A percentile compares a stretch with the other conserved stretches of the same genome.
Conservation (phyloP, 768 basidiomycete species). For the Hemileccinum rubropunctum region DNA sequence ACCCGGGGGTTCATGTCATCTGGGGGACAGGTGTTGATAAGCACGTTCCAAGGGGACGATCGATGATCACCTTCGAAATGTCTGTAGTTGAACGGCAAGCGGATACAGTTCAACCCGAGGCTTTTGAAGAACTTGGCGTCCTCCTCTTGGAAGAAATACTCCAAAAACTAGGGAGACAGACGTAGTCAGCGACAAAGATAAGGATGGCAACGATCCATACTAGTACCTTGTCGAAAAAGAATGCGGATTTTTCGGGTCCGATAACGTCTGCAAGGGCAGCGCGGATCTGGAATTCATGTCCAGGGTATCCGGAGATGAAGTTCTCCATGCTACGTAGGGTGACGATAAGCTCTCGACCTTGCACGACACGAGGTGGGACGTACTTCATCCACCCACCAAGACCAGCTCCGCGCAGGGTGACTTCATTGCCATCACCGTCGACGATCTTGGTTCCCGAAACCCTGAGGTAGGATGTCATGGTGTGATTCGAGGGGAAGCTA, state of each 20-base stretch:
- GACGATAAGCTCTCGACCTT: conserved; percentile 1
- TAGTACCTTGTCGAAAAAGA: conserved; percentile 80
- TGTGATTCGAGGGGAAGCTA: neutral
- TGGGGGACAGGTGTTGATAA: conserved; percentile 13
- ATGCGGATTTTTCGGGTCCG: conserved; percentile 64
- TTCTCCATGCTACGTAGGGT: conserved; percentile 61
- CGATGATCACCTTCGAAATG: conserved; percentile 52
- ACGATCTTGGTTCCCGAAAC: conserved; percentile 61
- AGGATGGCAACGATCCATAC: too few species aligned
- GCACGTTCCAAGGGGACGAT: neutral
- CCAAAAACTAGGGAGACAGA: conserved; percentile 54
- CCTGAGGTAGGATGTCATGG: conserved; percentile 44
- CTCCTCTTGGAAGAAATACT: conserved; percentile 76
- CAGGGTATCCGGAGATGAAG: conserved; percentile 77
- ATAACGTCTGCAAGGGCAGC: conserved; percentile 63
- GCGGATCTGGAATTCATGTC: conserved; percentile 78
- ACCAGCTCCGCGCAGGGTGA: conserved; percentile 71
- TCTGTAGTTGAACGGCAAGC: conserved; percentile 71
- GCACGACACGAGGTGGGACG: conserved; percentile 31
- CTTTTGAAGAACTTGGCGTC: conserved; percentile 78
- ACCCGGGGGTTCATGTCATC: conserved; percentile 80
- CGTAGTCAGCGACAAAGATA: neutral
- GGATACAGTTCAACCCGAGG: conserved; percentile 78
- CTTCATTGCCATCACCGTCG: conserved; percentile 52
- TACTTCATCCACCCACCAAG: conserved; percentile 87